Percentiles rank a stretch among this genome's conserved stretches.
phyloP scores from a whole-genome alignment of 352 stramenopile species.

The Phytophthora pseudosyringae region DNA sequence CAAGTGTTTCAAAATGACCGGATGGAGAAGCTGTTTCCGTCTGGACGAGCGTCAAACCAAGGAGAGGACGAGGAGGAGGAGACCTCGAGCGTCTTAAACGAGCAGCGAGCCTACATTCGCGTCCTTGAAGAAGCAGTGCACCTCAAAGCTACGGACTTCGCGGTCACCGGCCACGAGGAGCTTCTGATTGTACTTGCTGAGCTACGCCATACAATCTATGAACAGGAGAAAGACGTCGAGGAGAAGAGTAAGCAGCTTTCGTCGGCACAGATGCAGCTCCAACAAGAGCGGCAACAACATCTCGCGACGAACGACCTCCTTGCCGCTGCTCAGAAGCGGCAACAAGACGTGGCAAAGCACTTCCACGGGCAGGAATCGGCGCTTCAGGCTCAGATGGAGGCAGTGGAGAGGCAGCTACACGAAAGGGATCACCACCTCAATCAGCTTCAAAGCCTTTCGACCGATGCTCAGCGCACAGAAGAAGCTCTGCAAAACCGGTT shows the following conservation, averaged over 20 bases:
- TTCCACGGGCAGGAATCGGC: conserved; percentile 37
- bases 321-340: conserved; percentile 13
- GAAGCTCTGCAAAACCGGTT: conserved; percentile 34
- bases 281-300: conserved; percentile 35
- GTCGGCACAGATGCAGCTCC: conserved; percentile 26
- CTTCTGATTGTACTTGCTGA: conserved; percentile 76
- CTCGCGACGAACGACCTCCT: conserved; percentile 28
- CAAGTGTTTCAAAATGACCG: conserved; percentile 44
- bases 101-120: conserved; percentile 74
- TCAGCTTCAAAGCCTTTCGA: conserved; percentile 18
- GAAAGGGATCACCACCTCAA: conserved; percentile 25
- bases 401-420: conserved; percentile 39
- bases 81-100: conserved; percentile 26
- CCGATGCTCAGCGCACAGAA: conserved; percentile 20
- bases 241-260: conserved; percentile 29
- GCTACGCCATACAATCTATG: conserved; percentile 78
- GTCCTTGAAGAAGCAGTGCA: conserved; percentile 82
- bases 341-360: conserved; percentile 29
- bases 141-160: conserved; percentile 71
- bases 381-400: conserved; percentile 36
- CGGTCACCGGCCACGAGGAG: conserved; percentile 77
- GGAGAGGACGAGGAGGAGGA: neutral
- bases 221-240: conserved; percentile 66
- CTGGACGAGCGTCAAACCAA: conserved; percentile 1
- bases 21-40: conserved; percentile 20